Evolutionary conservation across 2,329 filamentous ascomycete species (phyloP), one percentile per base, ranked within the genome.

Genomic region (Incumbomyces lentus): DNA sequence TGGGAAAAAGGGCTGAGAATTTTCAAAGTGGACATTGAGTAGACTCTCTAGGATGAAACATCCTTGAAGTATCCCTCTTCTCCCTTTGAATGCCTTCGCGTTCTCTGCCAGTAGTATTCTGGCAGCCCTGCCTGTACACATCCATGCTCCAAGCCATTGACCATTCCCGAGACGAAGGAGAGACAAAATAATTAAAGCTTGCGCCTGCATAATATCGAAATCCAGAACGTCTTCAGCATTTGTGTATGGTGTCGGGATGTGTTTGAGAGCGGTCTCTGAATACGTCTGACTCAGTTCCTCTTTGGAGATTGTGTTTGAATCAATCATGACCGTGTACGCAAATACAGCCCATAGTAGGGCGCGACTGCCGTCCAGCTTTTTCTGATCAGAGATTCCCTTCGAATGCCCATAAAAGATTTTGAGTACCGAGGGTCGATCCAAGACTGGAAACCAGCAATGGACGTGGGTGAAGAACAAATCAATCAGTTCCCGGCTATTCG

Each of bases 391-490:
- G 6, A 30, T 22, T 17, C 42, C 40, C 48, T 11, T 63, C 38
- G 71, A 69, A 55, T 76, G 77, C 6, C 70, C 66, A 55, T 78
- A 79, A n/a, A 72, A 74, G 2, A 71, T 65, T 47, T 73, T 73
- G 13, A 78, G 61, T 7, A 78, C 67, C 47, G 73, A 71, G 51
- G 78, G 72, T 56, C 76, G 78, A 40, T 76, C 72, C 19, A 73
- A 66, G n/a, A 79, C 70, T 0, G 76, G 76, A 26, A 80, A 68
- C 76, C 76, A 80, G 19, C 69, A 70, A 52, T 79, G 74, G 0
- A 73, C 77, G 46, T 72, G 71, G 0, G 74, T 69, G 51, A 78
- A 78, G 53, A 78, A 79, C 10, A 72, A 64, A 54, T 79, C 74
- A 31, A 79, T 29, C 11, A 46, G 37, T 13, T 31, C 35, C n/a